phyloP scores from a whole-genome alignment of 768 basidiomycete species.

The Russula sp. region DNA sequence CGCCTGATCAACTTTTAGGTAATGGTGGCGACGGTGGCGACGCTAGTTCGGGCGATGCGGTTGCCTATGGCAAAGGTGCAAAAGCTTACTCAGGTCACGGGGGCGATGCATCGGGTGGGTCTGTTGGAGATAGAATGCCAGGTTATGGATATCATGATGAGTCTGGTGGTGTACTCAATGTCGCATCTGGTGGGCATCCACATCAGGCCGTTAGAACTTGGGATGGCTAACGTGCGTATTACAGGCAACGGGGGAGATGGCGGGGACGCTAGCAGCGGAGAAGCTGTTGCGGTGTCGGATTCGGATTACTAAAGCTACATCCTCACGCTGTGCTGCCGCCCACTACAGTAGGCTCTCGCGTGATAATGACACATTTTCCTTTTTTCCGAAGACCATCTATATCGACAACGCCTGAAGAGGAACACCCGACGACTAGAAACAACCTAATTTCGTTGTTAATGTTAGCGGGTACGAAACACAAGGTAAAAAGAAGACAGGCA shows the following conservation, averaged over 20 bases:
- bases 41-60: constrained; percentile 28
- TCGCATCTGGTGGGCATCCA: constrained; percentile 29
- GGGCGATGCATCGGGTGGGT: constrained; percentile 30
- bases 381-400: background rate
- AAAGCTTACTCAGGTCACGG: constrained; percentile 28
- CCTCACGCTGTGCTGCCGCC: background rate
- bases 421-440: constrained; percentile 6
- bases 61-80: constrained; percentile 23
- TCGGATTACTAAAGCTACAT: background rate
- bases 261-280: constrained; percentile 15
- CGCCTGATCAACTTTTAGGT: constrained; percentile 3
- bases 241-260: constrained; percentile 18
- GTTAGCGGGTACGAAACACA: constrained; percentile 14
- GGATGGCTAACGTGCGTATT: background rate
- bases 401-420: background rate
- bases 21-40: constrained; percentile 26
- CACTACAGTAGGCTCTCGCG: background rate
- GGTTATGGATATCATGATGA: background rate
- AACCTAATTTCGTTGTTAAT: constrained; percentile 12
- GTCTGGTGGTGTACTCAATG: constrained; percentile 24
- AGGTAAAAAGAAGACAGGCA: background rate
- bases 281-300: constrained; percentile 4
- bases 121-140: constrained; percentile 16
- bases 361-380: background rate
- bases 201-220: background rate